These are phyloP conservation scores for Phylloporus arenicola DNA, from an alignment of 768 basidiomycete species.

Conservation along the genomic window DNA sequence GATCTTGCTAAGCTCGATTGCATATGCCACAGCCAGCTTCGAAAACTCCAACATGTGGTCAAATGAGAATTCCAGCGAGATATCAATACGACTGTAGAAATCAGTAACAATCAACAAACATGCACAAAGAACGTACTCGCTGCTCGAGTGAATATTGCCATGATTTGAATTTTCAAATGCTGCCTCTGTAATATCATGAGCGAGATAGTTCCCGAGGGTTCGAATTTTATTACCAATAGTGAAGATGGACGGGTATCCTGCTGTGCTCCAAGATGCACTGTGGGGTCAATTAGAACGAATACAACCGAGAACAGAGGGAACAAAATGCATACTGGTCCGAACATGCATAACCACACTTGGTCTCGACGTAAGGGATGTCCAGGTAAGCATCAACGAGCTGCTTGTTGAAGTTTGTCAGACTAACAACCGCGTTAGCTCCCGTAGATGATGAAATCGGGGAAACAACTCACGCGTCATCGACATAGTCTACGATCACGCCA, in stretches of 20 bases:
- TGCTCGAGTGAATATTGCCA: slow-evolving; percentile 70
- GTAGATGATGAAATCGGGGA: slow-evolving; percentile 11
- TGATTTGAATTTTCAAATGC: slow-evolving; percentile 69
- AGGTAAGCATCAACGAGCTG: slow-evolving; percentile 70
- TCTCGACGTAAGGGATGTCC: slow-evolving; percentile 75
- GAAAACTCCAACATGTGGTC: slow-evolving; percentile 86
- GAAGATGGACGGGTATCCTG: slow-evolving; percentile 81
- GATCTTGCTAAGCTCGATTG: slow-evolving; percentile 62
- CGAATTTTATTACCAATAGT: slow-evolving; percentile 47
- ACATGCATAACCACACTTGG: slow-evolving; percentile 91
- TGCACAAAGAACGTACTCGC: slow-evolving; percentile 57
- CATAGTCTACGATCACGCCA: slow-evolving; percentile 80
- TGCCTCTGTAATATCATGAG: slow-evolving; percentile 42
- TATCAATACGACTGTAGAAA: slow-evolving; percentile 64
- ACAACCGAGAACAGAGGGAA: slow-evolving; percentile 15
- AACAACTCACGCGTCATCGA: slow-evolving; percentile 51
- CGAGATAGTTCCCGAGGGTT: background rate
- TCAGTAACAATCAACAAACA: slow-evolving; percentile 35
- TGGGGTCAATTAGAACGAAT: slow-evolving; percentile 19
- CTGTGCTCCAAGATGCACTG: slow-evolving; percentile 76
- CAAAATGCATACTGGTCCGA: slow-evolving; percentile 71
- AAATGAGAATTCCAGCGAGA: slow-evolving; percentile 87
- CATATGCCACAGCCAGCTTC: slow-evolving; percentile 76
- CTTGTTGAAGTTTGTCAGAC: slow-evolving; percentile 79
- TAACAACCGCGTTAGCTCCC: slow-evolving; percentile 27